Evolutionary conservation across 352 stramenopile species (phyloP).

Genomic region (Phytophthora litchii): DNA sequence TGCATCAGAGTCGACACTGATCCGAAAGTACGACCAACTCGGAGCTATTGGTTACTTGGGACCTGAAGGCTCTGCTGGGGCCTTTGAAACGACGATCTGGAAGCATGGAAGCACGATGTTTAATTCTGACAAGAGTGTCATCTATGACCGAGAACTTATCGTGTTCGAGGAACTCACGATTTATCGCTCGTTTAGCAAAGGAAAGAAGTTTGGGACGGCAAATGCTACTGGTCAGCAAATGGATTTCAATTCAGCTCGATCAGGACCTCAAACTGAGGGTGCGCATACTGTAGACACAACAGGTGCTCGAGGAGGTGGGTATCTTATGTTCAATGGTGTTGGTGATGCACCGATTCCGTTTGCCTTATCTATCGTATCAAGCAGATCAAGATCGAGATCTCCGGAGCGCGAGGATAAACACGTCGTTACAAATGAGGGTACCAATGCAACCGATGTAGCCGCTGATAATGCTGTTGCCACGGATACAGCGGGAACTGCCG

Average conservation of each 20-base stretch:
- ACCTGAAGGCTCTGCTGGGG: constrained; percentile 71
- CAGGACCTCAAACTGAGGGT: constrained; percentile 41
- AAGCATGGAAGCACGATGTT: constrained; percentile 84
- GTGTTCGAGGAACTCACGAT: constrained; percentile 85
- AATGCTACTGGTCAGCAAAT: constrained; percentile 41
- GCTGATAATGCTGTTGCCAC: not conserved
- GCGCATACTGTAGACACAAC: constrained; percentile 47
- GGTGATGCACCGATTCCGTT: constrained; percentile 84
- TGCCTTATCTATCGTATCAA: constrained; percentile 66
- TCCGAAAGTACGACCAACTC: constrained; percentile 85
- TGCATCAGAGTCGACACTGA: constrained; percentile 34
- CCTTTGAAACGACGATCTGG: constrained; percentile 87
- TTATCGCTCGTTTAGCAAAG: constrained; percentile 78
- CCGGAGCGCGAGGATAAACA: constrained; percentile 15
- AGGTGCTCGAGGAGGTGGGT: constrained; percentile 67
- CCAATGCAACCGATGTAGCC: constrained; percentile 1
- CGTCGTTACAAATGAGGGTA: constrained; percentile 8
- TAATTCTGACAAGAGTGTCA: constrained; percentile 78
- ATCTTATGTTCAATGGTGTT: constrained; percentile 89
- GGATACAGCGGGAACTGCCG: not conserved
- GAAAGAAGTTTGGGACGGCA: constrained; percentile 41
- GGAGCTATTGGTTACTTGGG: constrained; percentile 80
- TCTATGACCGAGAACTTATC: constrained; percentile 80
- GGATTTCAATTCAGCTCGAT: constrained; percentile 50
- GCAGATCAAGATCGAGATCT: constrained; percentile 17